Conservation (phyloP, 495 filamentous ascomycete species). For the Chaetomium tenue region DNA sequence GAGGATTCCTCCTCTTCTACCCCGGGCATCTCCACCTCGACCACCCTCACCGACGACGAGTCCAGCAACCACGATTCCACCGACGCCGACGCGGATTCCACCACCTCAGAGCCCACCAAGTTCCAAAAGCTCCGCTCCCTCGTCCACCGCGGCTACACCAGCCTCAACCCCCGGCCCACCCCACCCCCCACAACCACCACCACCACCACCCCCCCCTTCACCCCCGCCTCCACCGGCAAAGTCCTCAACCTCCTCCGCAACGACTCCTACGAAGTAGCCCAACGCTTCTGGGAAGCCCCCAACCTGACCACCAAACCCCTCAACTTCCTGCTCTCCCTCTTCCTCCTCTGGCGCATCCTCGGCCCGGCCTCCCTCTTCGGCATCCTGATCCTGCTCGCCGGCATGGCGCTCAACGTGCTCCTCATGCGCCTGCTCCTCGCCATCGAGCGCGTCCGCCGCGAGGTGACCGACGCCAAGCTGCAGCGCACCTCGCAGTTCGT, state of each 20-base stretch:
- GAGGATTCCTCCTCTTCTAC: constrained; percentile 17
- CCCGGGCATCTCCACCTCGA: constrained; percentile 22
- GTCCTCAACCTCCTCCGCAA: constrained; percentile 76
- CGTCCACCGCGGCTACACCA: constrained; percentile 17
- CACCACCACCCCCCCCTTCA: neutral
- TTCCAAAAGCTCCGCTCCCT: constrained; percentile 20
- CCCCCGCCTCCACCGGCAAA: constrained; percentile 74
- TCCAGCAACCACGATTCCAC: constrained; percentile 27
- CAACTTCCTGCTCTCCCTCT: constrained; percentile 63
- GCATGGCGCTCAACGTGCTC: constrained; percentile 62
- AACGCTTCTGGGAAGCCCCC: constrained; percentile 77
- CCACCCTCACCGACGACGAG: constrained; percentile 35
- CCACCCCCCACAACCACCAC: neutral
- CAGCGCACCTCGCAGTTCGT: constrained; percentile 77
- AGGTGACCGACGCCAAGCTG: constrained; percentile 67
- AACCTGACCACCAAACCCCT: constrained; percentile 66
- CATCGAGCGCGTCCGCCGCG: constrained; percentile 63
- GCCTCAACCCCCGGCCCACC: neutral
- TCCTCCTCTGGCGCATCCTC: constrained; percentile 70
- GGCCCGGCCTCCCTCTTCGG: constrained; percentile 77
- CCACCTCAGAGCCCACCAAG: constrained; percentile 12
- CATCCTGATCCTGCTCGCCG: constrained; percentile 59
- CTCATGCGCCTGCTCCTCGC: constrained; percentile 60
- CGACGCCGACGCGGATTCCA: constrained; percentile 25
- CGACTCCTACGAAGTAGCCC: constrained; percentile 80